A percentile compares a stretch with the other conserved stretches of the same genome.
Conservation (phyloP, 2,329 filamentous ascomycete species). For the Xylariomycetidae sp. region DNA sequence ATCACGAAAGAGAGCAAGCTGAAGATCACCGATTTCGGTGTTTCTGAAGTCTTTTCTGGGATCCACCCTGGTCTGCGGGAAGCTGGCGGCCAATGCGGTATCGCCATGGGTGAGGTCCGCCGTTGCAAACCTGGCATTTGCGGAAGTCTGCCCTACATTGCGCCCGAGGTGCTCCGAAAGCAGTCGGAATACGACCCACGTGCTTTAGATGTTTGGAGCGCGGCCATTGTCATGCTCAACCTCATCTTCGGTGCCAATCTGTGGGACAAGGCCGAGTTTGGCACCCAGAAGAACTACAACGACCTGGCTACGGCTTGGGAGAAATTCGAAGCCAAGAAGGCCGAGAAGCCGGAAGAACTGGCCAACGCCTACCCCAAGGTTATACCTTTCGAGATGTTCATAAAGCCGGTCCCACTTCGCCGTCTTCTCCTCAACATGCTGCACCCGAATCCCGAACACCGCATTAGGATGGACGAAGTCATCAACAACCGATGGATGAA, state of each 20-base stretch:
- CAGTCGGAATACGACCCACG: slow-evolving; percentile 63
- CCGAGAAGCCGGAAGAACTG: slow-evolving; percentile 35
- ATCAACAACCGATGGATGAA: slow-evolving; percentile 67
- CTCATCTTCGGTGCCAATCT: slow-evolving; percentile 66
- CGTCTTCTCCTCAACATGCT: slow-evolving; percentile 75
- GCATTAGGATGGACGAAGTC: slow-evolving; percentile 63
- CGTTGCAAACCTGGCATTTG: slow-evolving; percentile 75
- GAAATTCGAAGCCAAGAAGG: slow-evolving; percentile 55
- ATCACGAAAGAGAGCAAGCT: slow-evolving; percentile 73
- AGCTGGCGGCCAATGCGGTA: slow-evolving; percentile 66
- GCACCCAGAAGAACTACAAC: slow-evolving; percentile 51
- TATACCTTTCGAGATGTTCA: slow-evolving; percentile 54
- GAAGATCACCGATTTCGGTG: slow-evolving; percentile 89
- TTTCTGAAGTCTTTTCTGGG: slow-evolving; percentile 79
- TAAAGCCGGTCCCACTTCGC: slow-evolving; percentile 63
- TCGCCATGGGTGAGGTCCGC: slow-evolving; percentile 64
- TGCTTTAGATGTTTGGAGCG: slow-evolving; percentile 79
- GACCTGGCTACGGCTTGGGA: slow-evolving; percentile 62
- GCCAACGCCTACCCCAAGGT: slow-evolving; percentile 62
- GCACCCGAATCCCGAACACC: slow-evolving; percentile 66
- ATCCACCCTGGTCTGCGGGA: slow-evolving; percentile 73
- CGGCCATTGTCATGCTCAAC: slow-evolving; percentile 75
- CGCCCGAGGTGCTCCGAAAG: slow-evolving; percentile 74
- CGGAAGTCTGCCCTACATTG: slow-evolving; percentile 80
- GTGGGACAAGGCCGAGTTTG: slow-evolving; percentile 62